Evolutionary conservation across 805 yeast genomes (phyloP), one percentile per base, ranked within the genome.

Genomic region (Torulaspora gathmanii): DNA sequence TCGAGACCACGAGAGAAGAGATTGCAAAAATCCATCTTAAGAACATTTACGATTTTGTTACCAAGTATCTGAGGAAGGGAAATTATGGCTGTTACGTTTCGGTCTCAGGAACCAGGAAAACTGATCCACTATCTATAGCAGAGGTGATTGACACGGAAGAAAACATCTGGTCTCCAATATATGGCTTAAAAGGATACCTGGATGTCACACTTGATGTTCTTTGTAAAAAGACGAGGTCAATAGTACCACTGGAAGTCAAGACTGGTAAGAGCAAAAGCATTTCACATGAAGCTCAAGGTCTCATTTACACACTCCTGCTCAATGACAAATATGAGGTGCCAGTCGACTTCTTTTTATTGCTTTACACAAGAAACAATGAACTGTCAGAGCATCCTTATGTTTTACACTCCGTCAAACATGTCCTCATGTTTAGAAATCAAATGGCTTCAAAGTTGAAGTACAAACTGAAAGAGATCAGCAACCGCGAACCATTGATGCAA

Each of bases 181-280:
- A 77, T 68, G 99, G 99, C 0, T 65, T 93, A 7, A 79, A 87
- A 53, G 99, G 99, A 0, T 78, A 83, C 54, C 79, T 90, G 13
- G 99, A 93, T 68, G 96, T 83, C 2, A 88, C 96, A 0, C 73
- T 88, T 1, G 84, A 83, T 53, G 83, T 85, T 0, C 63, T 68
- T 20, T 59, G 74, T 7, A 68, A 68, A 35, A 70, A 70, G 4
- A 57, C 61, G 11, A 51, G 54, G 1, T 75, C 76, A n/a, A 73
- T 88, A 10, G 74, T 80, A 1, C 98, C 97, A 0, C 70, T 93
- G 68, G 99, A 93, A 61, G 79, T 93, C 46, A 93, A 93, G 60
- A 88, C 98, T 0, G 96, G 98, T 0, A 71, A 70, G 42, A 65
- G 72, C 26, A 79, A 77, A 37, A 71, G 79, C 30, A 62, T 83